A percentile compares a stretch with the other conserved stretches of the same genome.
phyloP scores from a whole-genome alignment of 441 rosid genomes.

The Corymbia citriodora region DNA sequence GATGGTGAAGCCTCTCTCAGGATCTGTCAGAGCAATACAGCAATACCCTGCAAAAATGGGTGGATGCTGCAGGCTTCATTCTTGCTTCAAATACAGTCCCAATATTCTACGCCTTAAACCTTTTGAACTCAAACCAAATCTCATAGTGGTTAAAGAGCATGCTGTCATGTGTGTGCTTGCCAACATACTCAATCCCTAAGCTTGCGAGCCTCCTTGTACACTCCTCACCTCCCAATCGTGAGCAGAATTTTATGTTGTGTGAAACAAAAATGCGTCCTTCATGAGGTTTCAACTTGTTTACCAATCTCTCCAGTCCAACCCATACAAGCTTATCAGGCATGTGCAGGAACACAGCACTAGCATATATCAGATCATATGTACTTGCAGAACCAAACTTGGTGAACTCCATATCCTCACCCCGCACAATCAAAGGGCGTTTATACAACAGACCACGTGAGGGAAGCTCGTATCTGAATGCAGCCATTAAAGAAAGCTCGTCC shows the following conservation, averaged over 20 bases:
- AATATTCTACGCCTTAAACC: conserved; percentile 35
- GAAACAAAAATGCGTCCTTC: conserved; percentile 85
- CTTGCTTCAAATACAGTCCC: conserved; percentile 1
- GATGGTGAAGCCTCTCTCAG: not conserved
- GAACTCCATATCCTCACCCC: conserved; percentile 92
- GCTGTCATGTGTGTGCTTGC: conserved; percentile 80
- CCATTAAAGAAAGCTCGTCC: conserved; percentile 94
- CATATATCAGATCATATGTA: conserved; percentile 74
- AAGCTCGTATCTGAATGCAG: conserved; percentile 89
- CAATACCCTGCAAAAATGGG: not conserved
- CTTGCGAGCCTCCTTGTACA: conserved; percentile 61
- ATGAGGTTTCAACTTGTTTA: conserved; percentile 54
- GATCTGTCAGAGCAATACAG: not conserved
- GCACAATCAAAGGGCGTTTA: conserved; percentile 76
- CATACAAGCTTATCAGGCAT: conserved; percentile 96
- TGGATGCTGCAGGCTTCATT: not conserved
- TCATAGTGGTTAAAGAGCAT: conserved; percentile 92
- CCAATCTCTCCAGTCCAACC: conserved; percentile 79
- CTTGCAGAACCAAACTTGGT: conserved; percentile 54
- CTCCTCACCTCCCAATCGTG: conserved; percentile 70
- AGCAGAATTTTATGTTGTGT: conserved; percentile 87
- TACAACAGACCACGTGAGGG: conserved; percentile 88
- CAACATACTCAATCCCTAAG: conserved; percentile 72
- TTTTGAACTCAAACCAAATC: conserved; percentile 86
- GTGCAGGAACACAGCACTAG: conserved; percentile 98